Conservation (phyloP, 768 basidiomycete species). For the Xerocomellus chrysenteron region DNA sequence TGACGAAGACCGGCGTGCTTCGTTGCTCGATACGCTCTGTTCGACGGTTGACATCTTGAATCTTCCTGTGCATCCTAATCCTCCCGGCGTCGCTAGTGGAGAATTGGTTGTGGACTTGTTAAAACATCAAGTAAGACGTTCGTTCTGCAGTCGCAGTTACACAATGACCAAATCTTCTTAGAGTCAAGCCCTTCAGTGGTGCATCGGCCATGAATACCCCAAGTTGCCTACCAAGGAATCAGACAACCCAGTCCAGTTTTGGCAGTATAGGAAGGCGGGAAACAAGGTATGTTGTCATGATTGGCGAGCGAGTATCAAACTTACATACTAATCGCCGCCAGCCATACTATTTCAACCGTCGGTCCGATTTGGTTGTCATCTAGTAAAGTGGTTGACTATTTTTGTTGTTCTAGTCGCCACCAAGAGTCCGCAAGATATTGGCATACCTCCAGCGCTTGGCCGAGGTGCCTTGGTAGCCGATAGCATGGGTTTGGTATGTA, state of each 20-base stretch:
- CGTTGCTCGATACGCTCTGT: conserved; percentile 68
- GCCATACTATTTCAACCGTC: conserved; percentile 70
- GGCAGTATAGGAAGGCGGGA: conserved; percentile 65
- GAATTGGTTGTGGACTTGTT: conserved; percentile 71
- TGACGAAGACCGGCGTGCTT: conserved; percentile 69
- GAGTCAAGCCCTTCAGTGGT: conserved; percentile 88
- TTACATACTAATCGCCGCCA: conserved; percentile 18
- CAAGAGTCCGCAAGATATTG: conserved; percentile 65
- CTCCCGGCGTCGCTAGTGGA: conserved; percentile 68
- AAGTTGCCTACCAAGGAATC: conserved; percentile 59
- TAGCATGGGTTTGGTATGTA: conserved; percentile 72
- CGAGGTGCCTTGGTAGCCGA: conserved; percentile 88
- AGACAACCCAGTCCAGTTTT: conserved; percentile 86
- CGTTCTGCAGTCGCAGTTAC: background rate
- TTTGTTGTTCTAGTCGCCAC: conserved; percentile 62
- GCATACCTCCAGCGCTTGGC: conserved; percentile 58
- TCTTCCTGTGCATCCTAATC: conserved; percentile 67
- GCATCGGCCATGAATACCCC: conserved; percentile 78
- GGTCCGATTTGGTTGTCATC: conserved; percentile 19
- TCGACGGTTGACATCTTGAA: conserved; percentile 67
- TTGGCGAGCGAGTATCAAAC: background rate
- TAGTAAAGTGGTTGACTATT: background rate
- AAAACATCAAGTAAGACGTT: conserved; percentile 67
- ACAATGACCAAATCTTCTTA: conserved; percentile 26
- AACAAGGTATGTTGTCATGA: conserved; percentile 45